These are phyloP conservation scores for Talaromyces pinophilus DNA, from an alignment of 2,329 filamentous ascomycete genomes.

Conservation along the genomic window DNA sequence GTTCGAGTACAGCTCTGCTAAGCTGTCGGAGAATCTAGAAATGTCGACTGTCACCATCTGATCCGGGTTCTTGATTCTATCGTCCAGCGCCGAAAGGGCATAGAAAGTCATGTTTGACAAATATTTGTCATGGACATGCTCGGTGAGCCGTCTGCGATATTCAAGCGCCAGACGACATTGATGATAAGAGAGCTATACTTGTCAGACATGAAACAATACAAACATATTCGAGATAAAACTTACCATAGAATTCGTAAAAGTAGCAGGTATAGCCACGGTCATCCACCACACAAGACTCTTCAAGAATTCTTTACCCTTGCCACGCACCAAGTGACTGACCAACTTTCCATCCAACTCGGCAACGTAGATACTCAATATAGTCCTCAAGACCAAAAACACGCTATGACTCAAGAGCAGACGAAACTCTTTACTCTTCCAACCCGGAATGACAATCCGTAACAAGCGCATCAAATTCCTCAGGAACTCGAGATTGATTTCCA, in stretches of 20 bases:
- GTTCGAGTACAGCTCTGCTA: constrained; percentile 95
- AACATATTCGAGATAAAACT: constrained; percentile 32
- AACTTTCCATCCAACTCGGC: constrained; percentile 92
- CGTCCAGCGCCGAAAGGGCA: constrained; percentile 89
- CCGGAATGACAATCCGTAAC: constrained; percentile 83
- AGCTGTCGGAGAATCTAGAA: constrained; percentile 89
- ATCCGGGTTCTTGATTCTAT: constrained; percentile 97
- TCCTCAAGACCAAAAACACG: constrained; percentile 86
- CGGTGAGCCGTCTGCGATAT: constrained; percentile 90
- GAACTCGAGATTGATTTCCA: constrained; percentile 89
- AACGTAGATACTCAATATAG: constrained; percentile 91
- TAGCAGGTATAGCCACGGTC: constrained; percentile 91
- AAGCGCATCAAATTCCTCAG: constrained; percentile 75
- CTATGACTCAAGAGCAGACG: constrained; percentile 85
- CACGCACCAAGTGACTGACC: constrained; percentile 88
- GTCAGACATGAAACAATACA: constrained; percentile 5
- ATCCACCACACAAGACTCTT: constrained; percentile 96
- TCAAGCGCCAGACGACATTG: constrained; percentile 91
- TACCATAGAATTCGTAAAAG: constrained; percentile 98
- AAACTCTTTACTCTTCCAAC: constrained; percentile 85
- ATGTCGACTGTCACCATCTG: constrained; percentile 97
- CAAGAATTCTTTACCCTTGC: constrained; percentile 86
- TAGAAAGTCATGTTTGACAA: constrained; percentile 98
- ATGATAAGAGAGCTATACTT: constrained; percentile 81
- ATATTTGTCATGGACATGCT: constrained; percentile 92